These are phyloP conservation scores for Sugiyamaella castrensis DNA, from an alignment of 1,139 yeast species.

Conservation along the genomic window DNA sequence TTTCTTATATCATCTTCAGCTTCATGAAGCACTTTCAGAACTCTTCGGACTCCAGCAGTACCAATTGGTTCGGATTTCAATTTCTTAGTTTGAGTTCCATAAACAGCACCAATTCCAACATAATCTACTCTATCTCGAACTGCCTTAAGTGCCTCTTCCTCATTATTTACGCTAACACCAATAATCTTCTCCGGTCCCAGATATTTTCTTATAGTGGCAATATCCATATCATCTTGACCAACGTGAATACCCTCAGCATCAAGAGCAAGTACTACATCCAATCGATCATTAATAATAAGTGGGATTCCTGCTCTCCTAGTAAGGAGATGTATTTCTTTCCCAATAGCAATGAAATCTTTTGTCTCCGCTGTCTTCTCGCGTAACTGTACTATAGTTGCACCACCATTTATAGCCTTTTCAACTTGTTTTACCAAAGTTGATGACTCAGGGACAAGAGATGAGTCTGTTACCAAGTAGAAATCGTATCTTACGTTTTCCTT, in stretches of 20 bases:
- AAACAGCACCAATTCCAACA: conserved; percentile 84
- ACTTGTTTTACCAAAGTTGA: conserved; percentile 52
- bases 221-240: conserved; percentile 87
- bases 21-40: conserved; percentile 49
- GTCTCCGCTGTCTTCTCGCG: conserved; percentile 79
- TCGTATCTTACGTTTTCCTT: conserved; percentile 50
- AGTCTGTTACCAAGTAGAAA: conserved; percentile 77
- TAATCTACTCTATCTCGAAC: conserved; percentile 65
- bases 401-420: conserved; percentile 58
- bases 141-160: conserved; percentile 57
- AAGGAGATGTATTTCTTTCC: conserved; percentile 56
- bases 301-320: conserved; percentile 66
- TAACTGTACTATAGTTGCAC: conserved; percentile 78
- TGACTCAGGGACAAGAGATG: conserved; percentile 67
- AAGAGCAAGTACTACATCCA: conserved; percentile 85
- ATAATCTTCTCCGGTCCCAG: conserved; percentile 73
- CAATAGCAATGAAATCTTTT: conserved; percentile 60
- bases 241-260: conserved; percentile 93
- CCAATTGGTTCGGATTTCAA: conserved; percentile 57
- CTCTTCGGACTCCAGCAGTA: conserved; percentile 58
- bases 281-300: conserved; percentile 78
- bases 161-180: conserved; percentile 71
- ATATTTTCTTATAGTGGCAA: conserved; percentile 54
- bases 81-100: conserved; percentile 69
- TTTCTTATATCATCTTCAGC: conserved; percentile 24